Conservation (phyloP, 768 basidiomycete species). For the Favolaschia claudopus region DNA sequence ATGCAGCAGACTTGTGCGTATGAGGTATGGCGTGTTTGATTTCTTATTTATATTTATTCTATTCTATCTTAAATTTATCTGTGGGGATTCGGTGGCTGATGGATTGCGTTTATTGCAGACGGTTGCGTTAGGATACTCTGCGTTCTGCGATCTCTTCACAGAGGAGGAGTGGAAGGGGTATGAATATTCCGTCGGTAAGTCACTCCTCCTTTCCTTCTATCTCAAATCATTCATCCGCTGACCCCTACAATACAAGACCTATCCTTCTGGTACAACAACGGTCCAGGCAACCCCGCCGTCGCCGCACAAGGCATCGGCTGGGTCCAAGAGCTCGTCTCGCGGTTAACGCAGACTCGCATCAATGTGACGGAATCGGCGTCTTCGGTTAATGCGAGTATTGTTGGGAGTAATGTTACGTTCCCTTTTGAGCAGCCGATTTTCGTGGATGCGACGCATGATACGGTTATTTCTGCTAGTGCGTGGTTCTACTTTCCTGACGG, state of each 20-base stretch:
- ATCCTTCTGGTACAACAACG: slow-evolving; percentile 67
- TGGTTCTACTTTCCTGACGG: neutral
- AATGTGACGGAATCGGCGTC: slow-evolving; percentile 58
- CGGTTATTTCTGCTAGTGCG: slow-evolving; percentile 69
- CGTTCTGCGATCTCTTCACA: slow-evolving; percentile 82
- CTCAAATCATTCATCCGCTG: no score
- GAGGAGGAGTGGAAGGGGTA: slow-evolving; percentile 84
- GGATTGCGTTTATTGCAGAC: slow-evolving; percentile 51
- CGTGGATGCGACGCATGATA: slow-evolving; percentile 80
- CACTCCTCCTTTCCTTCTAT: neutral
- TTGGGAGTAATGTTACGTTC: slow-evolving; percentile 58
- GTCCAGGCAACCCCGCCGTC: slow-evolving; percentile 73
- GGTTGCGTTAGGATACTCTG: slow-evolving; percentile 78
- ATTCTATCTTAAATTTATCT: neutral
- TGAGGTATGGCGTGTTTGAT: no score
- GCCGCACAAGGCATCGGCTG: slow-evolving; percentile 72
- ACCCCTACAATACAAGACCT: slow-evolving; percentile 40
- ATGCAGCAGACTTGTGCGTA: slow-evolving; percentile 80
- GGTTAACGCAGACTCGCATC: slow-evolving; percentile 69
- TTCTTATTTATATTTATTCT: slow-evolving; percentile 4
- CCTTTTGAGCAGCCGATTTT: slow-evolving; percentile 67
- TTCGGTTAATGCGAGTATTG: slow-evolving; percentile 73
- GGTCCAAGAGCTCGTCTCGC: slow-evolving; percentile 75
- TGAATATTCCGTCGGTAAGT: slow-evolving; percentile 59
- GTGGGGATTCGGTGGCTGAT: no score